Evolutionary conservation across 176 grass and related monocot genomes (phyloP), one percentile per base, ranked within the genome.

Genomic region (Dactylis glomerata): DNA sequence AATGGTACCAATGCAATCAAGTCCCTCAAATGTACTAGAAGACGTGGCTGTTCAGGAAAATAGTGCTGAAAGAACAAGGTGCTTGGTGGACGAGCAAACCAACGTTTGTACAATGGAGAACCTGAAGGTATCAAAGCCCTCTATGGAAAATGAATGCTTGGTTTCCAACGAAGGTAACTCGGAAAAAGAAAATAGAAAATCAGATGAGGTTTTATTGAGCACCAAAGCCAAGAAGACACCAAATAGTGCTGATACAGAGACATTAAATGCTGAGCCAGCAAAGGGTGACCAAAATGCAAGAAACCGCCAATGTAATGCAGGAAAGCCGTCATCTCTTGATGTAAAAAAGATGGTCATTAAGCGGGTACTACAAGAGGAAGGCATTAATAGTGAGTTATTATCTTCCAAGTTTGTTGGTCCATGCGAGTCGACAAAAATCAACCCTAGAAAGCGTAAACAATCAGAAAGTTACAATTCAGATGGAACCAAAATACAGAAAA

Each of bases 131-230:
- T 75, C 72, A 51, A 75, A 52, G 24, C 72, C 72, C 72, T 51
- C 46, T 15, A 32, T 75, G 44, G 45, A 4, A 75, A 75, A 75
- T 51, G 72, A 75, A 51, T 51, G 72, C 72, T 51, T 75, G 72
- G 17, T 20, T 75, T 75, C 45, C 31, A 50, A 11, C 51, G 45
- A 75, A 75, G 72, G 17, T 10, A 75, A 51, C 45, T 75, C 28
- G 10, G 72, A 51, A 22, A 47, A 32, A 74, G 8, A 26, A 22
- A 74, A 51, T 13, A 22, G 72, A 50, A 50, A 8, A 75, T 75
- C 72, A 75, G 72, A 75, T 75, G 72, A 51, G 45, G 44, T 75
- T 75, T 75, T 52, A 75, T 50, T 28, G 26, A 74, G 71, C 44
- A 75, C 72, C 72, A 75, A 75, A 75, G 28, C 3, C 30, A 75